Evolutionary conservation across 306 rosid species (phyloP), one percentile per base, ranked within the genome.

Genomic region (Biancaea sappan): DNA sequence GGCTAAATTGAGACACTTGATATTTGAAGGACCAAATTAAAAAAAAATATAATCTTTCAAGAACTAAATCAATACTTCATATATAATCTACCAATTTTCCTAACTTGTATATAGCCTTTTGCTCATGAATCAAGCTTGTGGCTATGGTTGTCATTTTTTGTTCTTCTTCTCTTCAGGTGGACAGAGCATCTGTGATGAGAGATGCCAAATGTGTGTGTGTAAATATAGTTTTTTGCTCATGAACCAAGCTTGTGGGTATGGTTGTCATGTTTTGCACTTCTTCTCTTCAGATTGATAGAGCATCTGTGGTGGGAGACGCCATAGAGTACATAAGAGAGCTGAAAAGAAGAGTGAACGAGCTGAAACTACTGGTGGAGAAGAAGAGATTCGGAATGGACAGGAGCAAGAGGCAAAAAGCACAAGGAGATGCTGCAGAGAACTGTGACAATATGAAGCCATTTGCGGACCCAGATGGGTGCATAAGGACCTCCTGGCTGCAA

Each of bases 401-500:
- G 58, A 79, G 79, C 81, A 94, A 91, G 86, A 84, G 94, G 85
- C 91, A 24, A 3, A 90, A 79, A 72, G 61, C 77, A 0, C 89
- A 88, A 54, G 85, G 78, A 21, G 96, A 79, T 41, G 84, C 56
- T 5, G 85, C 65, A 2, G 95, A 88, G 82, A 88, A 78, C 89
- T 86, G 87, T 18, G 81, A 90, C 85, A n/a, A n/a, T n/a, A 80
- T 83, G 71, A 91, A 91, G 87, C 86, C 85, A 28, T 73, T 73
- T n/a, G 88, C 82, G 35, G 95, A 86, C 12, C 67, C 79, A 31
- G 90, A 88, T 72, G 86, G 90, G 1, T 64, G 83, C 73, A 73
- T 88, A 72, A 88, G 99, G 69, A 90, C 93, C 79, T 92, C 99
- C 14, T 94, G 99, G 99, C 86, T 94, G n/a, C 97, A 92, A 77